Percentiles rank a stretch among this genome's conserved stretches.
Conservation (phyloP, 1,139 yeast species). For the Hyphopichia pseudoburtonii region DNA sequence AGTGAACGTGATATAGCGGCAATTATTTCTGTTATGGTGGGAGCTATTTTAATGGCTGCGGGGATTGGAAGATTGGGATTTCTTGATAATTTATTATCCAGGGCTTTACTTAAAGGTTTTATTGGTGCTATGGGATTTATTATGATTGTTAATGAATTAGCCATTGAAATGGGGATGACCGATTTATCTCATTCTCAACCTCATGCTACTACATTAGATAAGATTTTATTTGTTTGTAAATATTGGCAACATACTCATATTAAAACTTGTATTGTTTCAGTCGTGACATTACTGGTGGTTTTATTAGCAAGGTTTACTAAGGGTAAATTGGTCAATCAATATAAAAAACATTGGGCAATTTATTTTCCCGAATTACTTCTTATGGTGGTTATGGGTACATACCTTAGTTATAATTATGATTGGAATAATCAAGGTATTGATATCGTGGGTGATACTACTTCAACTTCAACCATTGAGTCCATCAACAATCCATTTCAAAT, state of each 20-base stretch:
- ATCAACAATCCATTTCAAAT: conserved; percentile 23
- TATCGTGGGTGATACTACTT: conserved; percentile 25
- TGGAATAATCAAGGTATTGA: conserved; percentile 31
- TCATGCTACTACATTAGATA: conserved; percentile 23
- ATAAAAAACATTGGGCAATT: conserved; percentile 18
- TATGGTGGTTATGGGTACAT: conserved; percentile 33
- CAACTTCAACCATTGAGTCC: background rate
- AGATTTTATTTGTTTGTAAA: conserved; percentile 17
- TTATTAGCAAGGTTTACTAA: conserved; percentile 20
- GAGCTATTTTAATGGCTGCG: conserved; percentile 26
- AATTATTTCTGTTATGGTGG: conserved; percentile 23
- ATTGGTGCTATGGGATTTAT: conserved; percentile 37
- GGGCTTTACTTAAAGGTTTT: conserved; percentile 34
- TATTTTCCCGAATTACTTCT: conserved; percentile 33
- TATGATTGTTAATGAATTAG: conserved; percentile 32
- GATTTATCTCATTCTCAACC: conserved; percentile 19
- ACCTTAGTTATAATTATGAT: conserved; percentile 18
- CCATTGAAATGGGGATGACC: conserved; percentile 28
- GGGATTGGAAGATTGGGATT: conserved; percentile 33
- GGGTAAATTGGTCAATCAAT: conserved; percentile 15
- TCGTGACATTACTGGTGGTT: conserved; percentile 22
- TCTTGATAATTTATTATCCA: conserved; percentile 30
- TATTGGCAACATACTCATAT: conserved; percentile 18
- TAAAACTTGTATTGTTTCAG: conserved; percentile 21
- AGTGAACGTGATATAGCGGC: conserved; percentile 26